These are phyloP conservation scores for Boletellus ananas DNA, from an alignment of 768 basidiomycete genomes.

Conservation along the genomic window DNA sequence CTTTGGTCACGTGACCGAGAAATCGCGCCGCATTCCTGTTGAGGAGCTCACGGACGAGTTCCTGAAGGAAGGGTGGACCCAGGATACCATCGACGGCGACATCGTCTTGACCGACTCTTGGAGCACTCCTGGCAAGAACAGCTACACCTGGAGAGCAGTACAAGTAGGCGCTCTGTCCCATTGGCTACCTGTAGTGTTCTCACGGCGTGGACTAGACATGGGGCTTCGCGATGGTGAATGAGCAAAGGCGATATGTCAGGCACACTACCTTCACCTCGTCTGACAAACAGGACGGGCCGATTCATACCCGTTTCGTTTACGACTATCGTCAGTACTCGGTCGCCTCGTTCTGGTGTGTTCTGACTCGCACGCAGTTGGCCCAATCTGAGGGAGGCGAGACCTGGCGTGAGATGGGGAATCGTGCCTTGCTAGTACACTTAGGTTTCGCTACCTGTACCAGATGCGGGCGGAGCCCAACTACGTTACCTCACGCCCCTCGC, in stretches of 20 bases:
- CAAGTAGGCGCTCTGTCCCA: slow-evolving; percentile 43
- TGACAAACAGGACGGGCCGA: slow-evolving; percentile 43
- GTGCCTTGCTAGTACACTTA: neutral
- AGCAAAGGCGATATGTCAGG: slow-evolving; percentile 56
- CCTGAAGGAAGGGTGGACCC: slow-evolving; percentile 42
- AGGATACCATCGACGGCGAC: slow-evolving; percentile 35
- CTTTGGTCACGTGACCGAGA: slow-evolving; percentile 58
- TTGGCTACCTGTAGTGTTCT: neutral
- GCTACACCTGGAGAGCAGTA: slow-evolving; percentile 54
- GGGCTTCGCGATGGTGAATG: slow-evolving; percentile 61
- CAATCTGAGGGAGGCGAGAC: slow-evolving; percentile 3
- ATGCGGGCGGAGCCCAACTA: neutral
- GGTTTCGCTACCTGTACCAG: neutral
- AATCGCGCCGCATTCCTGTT: slow-evolving; percentile 47
- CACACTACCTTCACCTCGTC: slow-evolving; percentile 64
- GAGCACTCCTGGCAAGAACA: slow-evolving; percentile 63
- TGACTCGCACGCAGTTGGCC: slow-evolving; percentile 19
- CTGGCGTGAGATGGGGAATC: neutral
- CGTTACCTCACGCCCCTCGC: neutral
- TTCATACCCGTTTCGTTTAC: slow-evolving; percentile 57
- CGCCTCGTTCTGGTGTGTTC: neutral
- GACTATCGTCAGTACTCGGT: slow-evolving; percentile 54
- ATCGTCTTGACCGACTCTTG: slow-evolving; percentile 38
- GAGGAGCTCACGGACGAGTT: slow-evolving; percentile 44
- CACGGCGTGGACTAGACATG: slow-evolving; percentile 37